Base-by-base conservation (phyloP, 2,329 filamentous ascomycete genomes). In the Pseudofabraea citricarpa region DNA sequence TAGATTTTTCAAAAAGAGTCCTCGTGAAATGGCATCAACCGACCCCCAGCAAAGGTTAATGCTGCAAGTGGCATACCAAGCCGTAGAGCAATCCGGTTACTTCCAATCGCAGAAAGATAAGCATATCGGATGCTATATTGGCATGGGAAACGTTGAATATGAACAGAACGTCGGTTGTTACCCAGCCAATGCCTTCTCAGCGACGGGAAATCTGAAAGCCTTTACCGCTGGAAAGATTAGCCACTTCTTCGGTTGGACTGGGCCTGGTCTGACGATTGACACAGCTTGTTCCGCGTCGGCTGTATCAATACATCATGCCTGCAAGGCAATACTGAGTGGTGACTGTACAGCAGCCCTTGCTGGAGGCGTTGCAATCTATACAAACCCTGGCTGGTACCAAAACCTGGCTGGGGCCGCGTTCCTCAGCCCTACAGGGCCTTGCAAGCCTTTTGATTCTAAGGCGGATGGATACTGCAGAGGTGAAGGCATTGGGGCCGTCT, bases 401-500 rank as follows among this genome's bases (percentile, higher is more conserved):
- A 49, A 43, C 15, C 44, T 53, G 7, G 37, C 27, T 20, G 35
- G 32, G 16, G 50, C 41, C 13, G 33, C 41, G 15, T 53, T 53
- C 40, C 41, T 53, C 19, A 49, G 45, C n/a, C 36, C 43, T 19
- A 47, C 36, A 58, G 67, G 69, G 1, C 55, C 64, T 10, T 75
- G 72, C 49, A 73, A 73, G 42, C 61, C 66, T 2, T 73, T 67
- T 36, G 70, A 73, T 43, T 57, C 58, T 15, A 51, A 50, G 9
- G 73, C 71, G 1, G 68, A 74, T 51, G 73, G 74, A 5, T 77
- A 76, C 46, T 74, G 70, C 44, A 66, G 74, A 4, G 70, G 60
- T 2, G 74, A 85, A 53, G 81, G 79, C 1, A 66, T 77, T 18
- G 76, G 70, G 0, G 68, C 75, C 12, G 59, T 85, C 1, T 53